A percentile compares a stretch with the other conserved stretches of the same genome.
These are phyloP conservation scores for Inonotus obliquus DNA, from an alignment of 1,284 basidiomycete species.

Conservation along the genomic window DNA sequence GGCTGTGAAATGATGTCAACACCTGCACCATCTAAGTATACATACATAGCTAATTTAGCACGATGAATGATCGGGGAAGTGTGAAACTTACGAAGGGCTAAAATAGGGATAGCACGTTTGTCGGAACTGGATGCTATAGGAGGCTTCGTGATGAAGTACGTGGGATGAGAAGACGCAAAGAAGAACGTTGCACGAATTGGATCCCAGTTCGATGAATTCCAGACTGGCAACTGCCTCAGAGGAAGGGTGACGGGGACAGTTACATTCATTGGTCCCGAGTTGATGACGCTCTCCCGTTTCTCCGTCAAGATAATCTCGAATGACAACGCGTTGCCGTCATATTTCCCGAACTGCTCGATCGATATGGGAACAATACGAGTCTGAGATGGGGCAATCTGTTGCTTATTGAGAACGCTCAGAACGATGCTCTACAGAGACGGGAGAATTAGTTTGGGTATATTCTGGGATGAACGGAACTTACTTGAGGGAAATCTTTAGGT, in stretches of 20 bases:
- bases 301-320: constrained; percentile 17
- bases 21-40: constrained; percentile 69
- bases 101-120: constrained; percentile 43
- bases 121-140: constrained; percentile 33
- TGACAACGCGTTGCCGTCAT: neutral
- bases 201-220: constrained; percentile 31
- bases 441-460: neutral
- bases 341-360: constrained; percentile 12
- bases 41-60: neutral
- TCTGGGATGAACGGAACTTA: constrained; percentile 13
- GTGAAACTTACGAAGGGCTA: constrained; percentile 59
- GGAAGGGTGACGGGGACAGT: constrained; percentile 34
- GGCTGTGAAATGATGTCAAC: constrained; percentile 53
- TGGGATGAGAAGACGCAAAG: constrained; percentile 49
- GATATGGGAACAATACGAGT: constrained; percentile 19
- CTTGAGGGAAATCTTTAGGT: constrained; percentile 22
- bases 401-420: constrained; percentile 3
- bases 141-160: constrained; percentile 51
- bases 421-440: constrained; percentile 1
- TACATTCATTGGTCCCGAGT: constrained; percentile 20
- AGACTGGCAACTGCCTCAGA: constrained; percentile 38
- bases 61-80: neutral
- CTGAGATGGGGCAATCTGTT: constrained; percentile 17
- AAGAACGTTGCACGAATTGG: constrained; percentile 56
- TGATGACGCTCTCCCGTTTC: constrained; percentile 26